Base-by-base conservation (phyloP, 2,329 filamentous ascomycete species). In the Parastagonospora avenae region DNA sequence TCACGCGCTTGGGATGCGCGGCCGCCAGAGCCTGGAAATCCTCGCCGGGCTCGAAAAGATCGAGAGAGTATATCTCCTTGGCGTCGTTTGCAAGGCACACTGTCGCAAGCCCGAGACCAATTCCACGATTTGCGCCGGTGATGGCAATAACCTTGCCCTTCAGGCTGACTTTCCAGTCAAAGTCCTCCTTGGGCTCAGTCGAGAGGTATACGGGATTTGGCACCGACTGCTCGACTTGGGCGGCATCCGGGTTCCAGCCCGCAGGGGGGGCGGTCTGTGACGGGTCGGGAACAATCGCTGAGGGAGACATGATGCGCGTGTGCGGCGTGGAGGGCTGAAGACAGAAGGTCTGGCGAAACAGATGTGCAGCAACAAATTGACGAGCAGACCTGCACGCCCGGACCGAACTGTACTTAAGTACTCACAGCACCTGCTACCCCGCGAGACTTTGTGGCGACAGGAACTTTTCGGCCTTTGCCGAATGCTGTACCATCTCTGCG, bases 11-110 rank as follows among this genome's bases (percentile, higher is more conserved):
- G 11, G 76, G 73, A 57, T 76, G 74, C 5, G 70, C 66, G 56
- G 78, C 76, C 39, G 71, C 64, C 3, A 78, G 67, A 8, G 66
- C 66, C 31, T 68, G 63, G 52, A 81, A 79, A 11, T 80, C 78
- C 16, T 79, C 75, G 27, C 77, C 77, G 0, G 75, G 70, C 36
- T 78, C 76, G 46, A 75, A 75, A 36, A 82, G 74, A 52, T 80
- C 78, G 38, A 83, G 75, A 3, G 78, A 80, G 63, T 78, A 80
- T 37, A 81, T 70, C 30, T 71, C 71, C n/a, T 67, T 62, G 4
- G 78, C 79, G 16, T 74, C 76, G 51, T 81, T 81, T 27, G 63
- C 64, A 9, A 81, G 75, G 56, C 77, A 80, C 48, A 73, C 73
- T 68, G 64, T 80, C 67, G 58, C 78, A 68, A 61, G 79, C 59